Evolutionary conservation across 2,329 filamentous ascomycete species (phyloP).

Genomic region (Apiospora arundinis): DNA sequence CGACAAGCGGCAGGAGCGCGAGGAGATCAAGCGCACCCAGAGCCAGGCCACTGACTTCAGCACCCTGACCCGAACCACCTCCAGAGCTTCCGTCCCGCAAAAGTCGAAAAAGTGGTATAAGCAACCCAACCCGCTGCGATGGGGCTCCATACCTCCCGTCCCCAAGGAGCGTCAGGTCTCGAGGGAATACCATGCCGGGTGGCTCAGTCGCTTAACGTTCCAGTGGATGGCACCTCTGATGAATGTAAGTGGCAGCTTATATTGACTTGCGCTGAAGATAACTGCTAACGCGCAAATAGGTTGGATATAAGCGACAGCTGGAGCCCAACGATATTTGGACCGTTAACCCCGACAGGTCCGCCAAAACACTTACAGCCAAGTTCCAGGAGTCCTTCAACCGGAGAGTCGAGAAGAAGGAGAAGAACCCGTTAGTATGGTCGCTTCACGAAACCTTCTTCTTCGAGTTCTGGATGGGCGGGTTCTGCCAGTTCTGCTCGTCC

Average conservation of each 20-base stretch:
- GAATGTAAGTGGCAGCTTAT: constrained; percentile 57
- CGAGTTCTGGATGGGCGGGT: constrained; percentile 86
- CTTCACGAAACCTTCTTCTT: constrained; percentile 84
- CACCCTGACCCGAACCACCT: constrained; percentile 51
- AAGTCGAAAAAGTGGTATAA: constrained; percentile 66
- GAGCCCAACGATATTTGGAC: constrained; percentile 87
- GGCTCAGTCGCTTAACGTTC: constrained; percentile 80
- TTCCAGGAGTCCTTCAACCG: constrained; percentile 73
- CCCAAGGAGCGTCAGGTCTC: constrained; percentile 61
- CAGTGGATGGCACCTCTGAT: constrained; percentile 92
- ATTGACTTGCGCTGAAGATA: background rate
- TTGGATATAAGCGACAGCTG: constrained; percentile 84
- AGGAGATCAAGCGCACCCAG: constrained; percentile 49
- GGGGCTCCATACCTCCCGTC: constrained; percentile 62
- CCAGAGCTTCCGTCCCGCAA: constrained; percentile 36
- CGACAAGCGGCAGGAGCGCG: constrained; percentile 37
- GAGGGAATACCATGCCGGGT: constrained; percentile 74
- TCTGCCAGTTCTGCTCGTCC: constrained; percentile 75
- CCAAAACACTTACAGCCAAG: constrained; percentile 71
- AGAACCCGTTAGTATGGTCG: constrained; percentile 78
- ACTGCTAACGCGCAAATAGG: constrained; percentile 48
- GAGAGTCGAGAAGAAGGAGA: constrained; percentile 70
- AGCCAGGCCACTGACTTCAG: constrained; percentile 63
- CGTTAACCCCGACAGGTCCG: constrained; percentile 81
- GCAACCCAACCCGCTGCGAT: constrained; percentile 65